phyloP scores from a whole-genome alignment of 495 filamentous ascomycete species.

The Tricharina praecox region DNA sequence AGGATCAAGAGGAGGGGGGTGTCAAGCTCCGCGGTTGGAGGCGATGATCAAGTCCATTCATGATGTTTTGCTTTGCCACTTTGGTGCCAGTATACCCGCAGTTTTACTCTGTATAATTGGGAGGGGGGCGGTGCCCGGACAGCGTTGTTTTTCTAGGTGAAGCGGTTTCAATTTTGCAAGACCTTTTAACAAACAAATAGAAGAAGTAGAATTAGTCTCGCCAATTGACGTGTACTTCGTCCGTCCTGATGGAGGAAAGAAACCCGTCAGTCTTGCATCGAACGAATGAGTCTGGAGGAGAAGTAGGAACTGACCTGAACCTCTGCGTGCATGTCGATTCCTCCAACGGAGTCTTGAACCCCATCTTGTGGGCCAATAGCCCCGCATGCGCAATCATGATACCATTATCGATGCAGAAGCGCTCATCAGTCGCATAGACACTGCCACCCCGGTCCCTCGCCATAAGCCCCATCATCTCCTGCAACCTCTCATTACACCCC shows the following conservation, averaged over 20 bases:
- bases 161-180: no score
- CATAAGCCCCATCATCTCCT: conserved; percentile 98
- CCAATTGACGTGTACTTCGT: conserved; percentile 87
- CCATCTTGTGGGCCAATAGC: conserved; percentile 62
- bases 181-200: no score
- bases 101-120: no score
- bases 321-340: conserved; percentile 85
- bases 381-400: conserved; percentile 99
- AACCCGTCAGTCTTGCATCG: no score
- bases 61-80: no score
- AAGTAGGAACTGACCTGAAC: conserved; percentile 35
- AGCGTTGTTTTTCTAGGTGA: no score
- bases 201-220: conserved; percentile 39
- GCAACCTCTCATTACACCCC: conserved; percentile 86
- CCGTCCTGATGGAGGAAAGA: conserved; percentile 46
- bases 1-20: not conserved
- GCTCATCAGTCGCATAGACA: conserved; percentile 74
- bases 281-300: no score
- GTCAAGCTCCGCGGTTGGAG: no score
- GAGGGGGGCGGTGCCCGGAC: no score
- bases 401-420: conserved; percentile 97
- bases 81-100: no score
- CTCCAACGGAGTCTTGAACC: conserved; percentile 55
- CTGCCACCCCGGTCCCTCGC: conserved; percentile 75
- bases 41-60: no score